Evolutionary conservation across 106 monocot genomes (phyloP), one percentile per base, ranked within the genome.

Genomic region (Dendrobium chrysotoxum): DNA sequence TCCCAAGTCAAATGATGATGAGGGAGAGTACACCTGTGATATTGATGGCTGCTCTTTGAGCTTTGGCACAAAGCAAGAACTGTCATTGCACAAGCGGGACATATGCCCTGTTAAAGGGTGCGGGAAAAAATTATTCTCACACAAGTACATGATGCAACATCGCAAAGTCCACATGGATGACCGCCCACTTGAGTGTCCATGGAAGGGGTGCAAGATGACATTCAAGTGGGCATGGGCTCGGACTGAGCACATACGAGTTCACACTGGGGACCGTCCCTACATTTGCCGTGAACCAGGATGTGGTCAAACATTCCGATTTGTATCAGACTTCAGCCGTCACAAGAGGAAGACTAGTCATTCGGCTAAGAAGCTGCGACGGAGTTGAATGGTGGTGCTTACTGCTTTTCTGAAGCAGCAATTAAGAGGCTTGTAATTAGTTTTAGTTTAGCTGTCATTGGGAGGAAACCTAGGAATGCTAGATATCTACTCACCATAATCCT

Each of bases 181-280:
- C 18, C 87, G 95, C 0, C 95, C 95, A 8, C 87, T 95, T 18
- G 82, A 87, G 77, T 96, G 96, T 78, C 89, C 93, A 1, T 96
- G 96, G 96, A 91, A 96, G 75, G 96, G 89, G 1, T 96, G 96
- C 81, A 86, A 83, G 28, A 91, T 93, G 96, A 66, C 85, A 46
- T 96, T 96, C 90, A 96, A 96, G 76, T 96, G 93, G 93, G 55
- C 89, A 28, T 96, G 96, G 96, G 96, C 93, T 28, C 83, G 96
- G 54, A 96, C 96, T 0, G 96, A 96, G 75, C 96, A 96, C 79
- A 84, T 93, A 10, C 85, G 96, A 77, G 93, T 96, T 7, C 96
- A 96, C 57, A 96, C 93, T 1, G 96, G 96, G 1, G 93, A 85
- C 18, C 84, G 96, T 0, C 96, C 96, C 8, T 96, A 96, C 45